Evolutionary conservation across 2,329 filamentous ascomycete species (phyloP).

Genomic region (Aureobasidium namibiae): DNA sequence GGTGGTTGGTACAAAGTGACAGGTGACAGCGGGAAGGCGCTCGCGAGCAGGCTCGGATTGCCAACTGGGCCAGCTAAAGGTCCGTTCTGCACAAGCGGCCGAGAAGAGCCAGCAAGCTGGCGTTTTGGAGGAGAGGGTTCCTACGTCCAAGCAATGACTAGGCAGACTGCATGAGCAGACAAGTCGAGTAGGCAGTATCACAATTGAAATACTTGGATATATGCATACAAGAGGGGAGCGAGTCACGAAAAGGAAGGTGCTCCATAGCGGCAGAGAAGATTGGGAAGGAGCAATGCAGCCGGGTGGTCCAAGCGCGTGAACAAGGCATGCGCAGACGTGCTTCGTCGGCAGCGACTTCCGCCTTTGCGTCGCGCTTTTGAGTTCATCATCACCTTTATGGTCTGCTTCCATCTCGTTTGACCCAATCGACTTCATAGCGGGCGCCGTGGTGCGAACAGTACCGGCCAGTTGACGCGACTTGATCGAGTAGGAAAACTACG

Average conservation of each 20-base stretch:
- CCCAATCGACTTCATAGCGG: not conserved
- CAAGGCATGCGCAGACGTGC: slow-evolving; percentile 8
- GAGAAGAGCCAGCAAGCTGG: not conserved
- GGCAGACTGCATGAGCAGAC: not conserved
- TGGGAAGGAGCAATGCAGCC: not conserved
- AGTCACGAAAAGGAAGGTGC: not conserved
- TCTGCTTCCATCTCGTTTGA: not conserved
- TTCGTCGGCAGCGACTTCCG: slow-evolving; percentile 6
- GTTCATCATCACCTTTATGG: slow-evolving; percentile 4
- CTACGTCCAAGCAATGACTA: not conserved
- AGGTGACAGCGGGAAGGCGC: slow-evolving; percentile 11
- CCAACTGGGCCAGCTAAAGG: slow-evolving; percentile 1
- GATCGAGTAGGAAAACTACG: not conserved
- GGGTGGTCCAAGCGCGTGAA: not conserved
- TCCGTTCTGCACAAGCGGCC: not conserved
- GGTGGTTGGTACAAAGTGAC: slow-evolving; percentile 5
- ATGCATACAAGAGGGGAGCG: not conserved
- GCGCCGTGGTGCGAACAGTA: not conserved
- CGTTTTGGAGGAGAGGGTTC: not conserved
- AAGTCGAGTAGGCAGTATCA: not conserved
- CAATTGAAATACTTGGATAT: not conserved
- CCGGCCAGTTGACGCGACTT: not conserved
- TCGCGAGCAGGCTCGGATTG: not conserved
- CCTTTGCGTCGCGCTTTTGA: slow-evolving; percentile 3
- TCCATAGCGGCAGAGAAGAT: not conserved